Evolutionary conservation across 225 moss, liverwort and hornwort genomes (phyloP), one percentile per base, ranked within the genome.

Genomic region (Lunularia cruciata): DNA sequence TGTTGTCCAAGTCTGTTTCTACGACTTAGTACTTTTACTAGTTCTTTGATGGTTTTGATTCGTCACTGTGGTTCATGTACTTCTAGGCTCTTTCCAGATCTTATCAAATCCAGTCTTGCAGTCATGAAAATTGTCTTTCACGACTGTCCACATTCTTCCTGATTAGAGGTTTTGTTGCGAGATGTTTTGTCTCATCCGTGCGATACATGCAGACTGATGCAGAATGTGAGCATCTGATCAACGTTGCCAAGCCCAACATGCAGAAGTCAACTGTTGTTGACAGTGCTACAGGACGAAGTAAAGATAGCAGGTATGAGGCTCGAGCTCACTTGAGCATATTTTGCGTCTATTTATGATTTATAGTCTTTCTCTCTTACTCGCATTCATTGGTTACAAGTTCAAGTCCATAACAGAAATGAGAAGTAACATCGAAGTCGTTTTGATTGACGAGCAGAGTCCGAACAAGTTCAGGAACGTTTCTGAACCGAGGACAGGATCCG

Each of bases 381-480:
- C 15, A 37, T 30, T n/a, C n/a, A n/a, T n/a, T n/a, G n/a, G 11
- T 43, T 11, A 43, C 43, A 43, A 43, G 43, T 6, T 47, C 14
- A 6, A n/a, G n/a, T n/a, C n/a, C n/a, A n/a, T n/a, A n/a, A n/a
- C n/a, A n/a, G n/a, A 47, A 47, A 47, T 3, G 46, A 18, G 8
- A 15, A 28, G 4, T 26, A 62, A 26, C 38, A 38, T 38, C 6
- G 1, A 5, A 19, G 38, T 36, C 36, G 37, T 35, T 23, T 63
- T 48, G 65, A 51, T 47, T 46, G 2, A 28, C 59, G 64, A 67
- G 28, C 85, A 95, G 98, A 74, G 98, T 93, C 22, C 87, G 98
- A 72, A 98, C 98, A 71, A 98, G 98, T 81, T 98, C 98, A 67
- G 98, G 98, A 40, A 98, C 93, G 1, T 98, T 98, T 85, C 81